phyloP scores from a whole-genome alignment of 202 grass and related monocot species.

The Hordeum pubiflorum region DNA sequence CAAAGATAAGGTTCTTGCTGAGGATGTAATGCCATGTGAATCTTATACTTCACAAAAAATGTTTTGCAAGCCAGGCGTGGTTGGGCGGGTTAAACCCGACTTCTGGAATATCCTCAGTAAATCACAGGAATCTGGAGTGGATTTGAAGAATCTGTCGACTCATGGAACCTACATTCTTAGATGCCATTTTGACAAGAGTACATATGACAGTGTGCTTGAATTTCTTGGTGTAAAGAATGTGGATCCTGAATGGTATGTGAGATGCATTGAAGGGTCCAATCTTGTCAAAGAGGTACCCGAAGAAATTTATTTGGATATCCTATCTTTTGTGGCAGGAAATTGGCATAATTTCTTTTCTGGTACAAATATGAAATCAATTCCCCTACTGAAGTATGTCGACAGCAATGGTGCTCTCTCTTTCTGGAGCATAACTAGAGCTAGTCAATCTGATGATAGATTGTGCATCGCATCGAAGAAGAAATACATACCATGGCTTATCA shows the following conservation, averaged over 20 bases:
- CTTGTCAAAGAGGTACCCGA: conserved; percentile 18
- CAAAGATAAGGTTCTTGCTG: conserved; percentile 19
- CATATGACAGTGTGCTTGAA: conserved; percentile 22
- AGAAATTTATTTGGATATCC: conserved; percentile 35
- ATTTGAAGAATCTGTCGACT: neutral
- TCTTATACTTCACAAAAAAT: conserved; percentile 7
- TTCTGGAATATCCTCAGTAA: no score
- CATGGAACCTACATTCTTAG: conserved; percentile 39
- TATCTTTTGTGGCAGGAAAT: conserved; percentile 26
- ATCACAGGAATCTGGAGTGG: no score
- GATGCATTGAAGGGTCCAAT: conserved; percentile 34
- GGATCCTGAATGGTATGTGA: conserved; percentile 32
- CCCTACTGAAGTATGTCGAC: conserved; percentile 7
- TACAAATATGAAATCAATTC: conserved; percentile 1
- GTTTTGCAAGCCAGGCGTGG: conserved; percentile 35
- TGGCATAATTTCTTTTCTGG: neutral
- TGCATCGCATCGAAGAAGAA: no score
- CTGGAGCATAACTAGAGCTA: no score
- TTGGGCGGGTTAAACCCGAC: neutral
- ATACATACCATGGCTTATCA: no score
- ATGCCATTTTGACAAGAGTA: conserved; percentile 27
- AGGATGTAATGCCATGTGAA: conserved; percentile 37
- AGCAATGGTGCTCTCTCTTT: no score
- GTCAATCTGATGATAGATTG: no score
- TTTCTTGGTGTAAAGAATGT: conserved; percentile 37